These are phyloP conservation scores for Orbilia blumenaviensis DNA, from an alignment of 2,329 filamentous ascomycete species.

Conservation along the genomic window DNA sequence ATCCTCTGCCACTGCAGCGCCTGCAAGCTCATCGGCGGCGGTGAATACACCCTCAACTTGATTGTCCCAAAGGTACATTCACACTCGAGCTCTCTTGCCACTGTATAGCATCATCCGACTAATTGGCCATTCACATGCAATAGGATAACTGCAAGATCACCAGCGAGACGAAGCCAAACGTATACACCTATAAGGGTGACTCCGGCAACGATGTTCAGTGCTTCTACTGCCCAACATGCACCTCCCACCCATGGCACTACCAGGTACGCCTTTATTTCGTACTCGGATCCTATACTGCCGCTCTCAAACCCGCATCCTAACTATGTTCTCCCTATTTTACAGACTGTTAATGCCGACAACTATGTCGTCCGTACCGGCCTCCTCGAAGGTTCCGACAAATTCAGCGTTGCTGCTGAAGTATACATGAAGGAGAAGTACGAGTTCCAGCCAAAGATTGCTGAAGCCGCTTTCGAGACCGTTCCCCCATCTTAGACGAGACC, in stretches of 20 bases:
- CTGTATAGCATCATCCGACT: neutral
- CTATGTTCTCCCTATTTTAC: neutral
- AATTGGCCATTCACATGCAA: neutral
- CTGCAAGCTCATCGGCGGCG: constrained; percentile 40
- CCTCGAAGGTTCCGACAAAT: constrained; percentile 24
- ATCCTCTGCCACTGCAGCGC: constrained; percentile 51
- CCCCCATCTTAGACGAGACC: constrained; percentile 26
- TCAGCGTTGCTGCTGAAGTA: constrained; percentile 30
- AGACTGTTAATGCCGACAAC: constrained; percentile 26
- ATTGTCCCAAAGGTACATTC: constrained; percentile 25
- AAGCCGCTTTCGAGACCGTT: neutral
- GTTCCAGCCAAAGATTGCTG: constrained; percentile 27
- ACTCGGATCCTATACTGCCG: neutral
- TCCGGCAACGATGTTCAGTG: constrained; percentile 47
- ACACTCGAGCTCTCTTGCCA: neutral
- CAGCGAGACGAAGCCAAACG: constrained; percentile 20
- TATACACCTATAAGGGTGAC: constrained; percentile 50
- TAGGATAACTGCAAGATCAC: constrained; percentile 39
- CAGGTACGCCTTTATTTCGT: constrained; percentile 16
- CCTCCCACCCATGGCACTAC: constrained; percentile 50
- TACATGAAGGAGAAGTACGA: constrained; percentile 43
- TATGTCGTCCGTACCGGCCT: constrained; percentile 45
- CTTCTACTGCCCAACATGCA: constrained; percentile 52
- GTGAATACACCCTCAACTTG: constrained; percentile 43
- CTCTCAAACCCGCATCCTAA: neutral